Evolutionary conservation across 768 basidiomycete genomes (phyloP), one percentile per base, ranked within the genome.

Genomic region (Suillus sp.): DNA sequence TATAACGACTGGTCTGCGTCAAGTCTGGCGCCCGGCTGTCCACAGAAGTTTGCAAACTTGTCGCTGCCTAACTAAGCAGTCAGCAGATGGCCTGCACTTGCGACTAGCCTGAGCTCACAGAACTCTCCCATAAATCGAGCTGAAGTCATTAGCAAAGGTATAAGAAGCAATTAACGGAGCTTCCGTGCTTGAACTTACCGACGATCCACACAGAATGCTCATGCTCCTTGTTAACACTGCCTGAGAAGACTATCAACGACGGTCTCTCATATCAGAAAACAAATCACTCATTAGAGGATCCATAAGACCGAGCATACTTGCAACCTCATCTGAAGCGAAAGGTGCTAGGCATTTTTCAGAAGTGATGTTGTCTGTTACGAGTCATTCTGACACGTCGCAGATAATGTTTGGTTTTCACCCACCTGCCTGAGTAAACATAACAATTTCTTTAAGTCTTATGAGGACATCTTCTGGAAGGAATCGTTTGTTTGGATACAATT

Each of bases 301-400:
- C 1, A 73, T 67, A 16, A 81, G 65, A 1, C 62, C 50, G 32
- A 80, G 68, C 64, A 81, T 75, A 53, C 71, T 73, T 54, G 77
- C 62, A 4, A 83, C 71, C 30, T 79, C 76, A 8, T 74, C 73
- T 2, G 71, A 42, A 38, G 64, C 69, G 61, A 75, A 80, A 4
- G 80, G 77, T 1, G 76, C 69, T 0, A 79, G 80, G 2, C 79
- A 80, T 35, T 71, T 76, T 3, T 66, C 50, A 0, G 81, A 82
- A 2, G 77, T 76, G 48, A 80, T 73, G 3, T 67, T 61, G 69
- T 83, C 82, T 83, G 57, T 18, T 16, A 38, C 27, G 18, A 16
- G 22, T 45, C 20, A 60, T 14, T 48, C 30, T 4, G 27, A 25
- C 7, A 51, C 4, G 50, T 9, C 4, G 9, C 2, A 30, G 8